phyloP scores from a whole-genome alignment of 176 grass and related monocot species.

The Cocos nucifera region DNA sequence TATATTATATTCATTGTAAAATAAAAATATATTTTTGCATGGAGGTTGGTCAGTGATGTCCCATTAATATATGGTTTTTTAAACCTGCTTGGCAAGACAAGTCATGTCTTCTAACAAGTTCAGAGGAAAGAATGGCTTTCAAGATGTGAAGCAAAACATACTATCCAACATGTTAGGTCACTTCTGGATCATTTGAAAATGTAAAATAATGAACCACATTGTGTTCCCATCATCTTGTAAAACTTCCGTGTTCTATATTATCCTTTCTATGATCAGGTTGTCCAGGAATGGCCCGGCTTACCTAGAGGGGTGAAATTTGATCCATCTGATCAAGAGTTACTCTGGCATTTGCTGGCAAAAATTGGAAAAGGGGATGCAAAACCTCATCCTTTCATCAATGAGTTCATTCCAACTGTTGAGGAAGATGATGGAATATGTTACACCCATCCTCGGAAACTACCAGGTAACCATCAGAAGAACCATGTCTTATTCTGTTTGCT shows the following conservation, averaged over 20 bases:
- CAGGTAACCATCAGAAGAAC: constrained; percentile 33
- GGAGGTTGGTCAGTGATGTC: no score
- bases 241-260: constrained; percentile 10
- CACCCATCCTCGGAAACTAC: constrained; percentile 82
- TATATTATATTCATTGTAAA: no score
- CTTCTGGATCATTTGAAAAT: no score
- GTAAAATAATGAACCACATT: no score
- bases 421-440: constrained; percentile 91
- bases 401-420: constrained; percentile 93
- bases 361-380: constrained; percentile 29
- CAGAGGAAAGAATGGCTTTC: no score
- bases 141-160: no score
- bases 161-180: no score
- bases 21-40: no score
- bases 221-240: no score
- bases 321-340: constrained; percentile 79
- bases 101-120: no score
- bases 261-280: constrained; percentile 40
- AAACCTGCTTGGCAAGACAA: no score
- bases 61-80: no score
- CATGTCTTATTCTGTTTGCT: not conserved
- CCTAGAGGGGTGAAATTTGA: constrained; percentile 96
- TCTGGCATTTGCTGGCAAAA: constrained; percentile 81
- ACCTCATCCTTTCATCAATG: constrained; percentile 81
- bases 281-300: constrained; percentile 90